Evolutionary conservation across 192 early-diverging fungal species (phyloP).

Genomic region (Rhizophagus prolifer): DNA sequence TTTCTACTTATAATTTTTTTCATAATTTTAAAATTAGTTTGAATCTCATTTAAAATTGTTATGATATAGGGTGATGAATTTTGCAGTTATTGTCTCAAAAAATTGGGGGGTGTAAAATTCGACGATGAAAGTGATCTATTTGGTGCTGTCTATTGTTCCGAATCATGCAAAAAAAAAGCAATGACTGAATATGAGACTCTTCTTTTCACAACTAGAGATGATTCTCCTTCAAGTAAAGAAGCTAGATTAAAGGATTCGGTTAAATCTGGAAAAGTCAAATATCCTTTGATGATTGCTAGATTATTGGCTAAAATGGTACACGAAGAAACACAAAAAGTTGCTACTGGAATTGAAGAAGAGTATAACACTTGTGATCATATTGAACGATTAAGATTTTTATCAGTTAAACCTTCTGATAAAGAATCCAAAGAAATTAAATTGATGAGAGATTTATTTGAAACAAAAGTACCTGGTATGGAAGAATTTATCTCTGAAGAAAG

Average conservation of each 20-base stretch:
- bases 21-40: not conserved
- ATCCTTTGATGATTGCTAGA: conserved; percentile 76
- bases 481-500: conserved; percentile 84
- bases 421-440: conserved; percentile 60
- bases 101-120: conserved; percentile 36
- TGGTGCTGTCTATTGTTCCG: conserved; percentile 72
- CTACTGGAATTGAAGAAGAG: conserved; percentile 56
- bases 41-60: conserved; percentile 12
- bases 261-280: conserved; percentile 53
- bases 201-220: conserved; percentile 34
- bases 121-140: conserved; percentile 54
- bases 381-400: conserved; percentile 76
- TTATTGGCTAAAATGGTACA: conserved; percentile 83
- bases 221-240: not conserved
- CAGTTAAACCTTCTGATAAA: conserved; percentile 53
- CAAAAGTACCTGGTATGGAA: conserved; percentile 74
- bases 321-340: conserved; percentile 71
- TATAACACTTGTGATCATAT: conserved; percentile 83
- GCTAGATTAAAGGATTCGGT: conserved; percentile 15
- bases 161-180: conserved; percentile 61
- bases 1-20: too few relatives aligned
- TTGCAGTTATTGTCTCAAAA: conserved; percentile 74
- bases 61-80: conserved; percentile 43
- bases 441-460: conserved; percentile 62
- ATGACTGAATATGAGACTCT: conserved; percentile 65